Evolutionary conservation across 192 early-diverging fungal genomes (phyloP), one percentile per base, ranked within the genome.

Genomic region (Umbelopsis isabellina): DNA sequence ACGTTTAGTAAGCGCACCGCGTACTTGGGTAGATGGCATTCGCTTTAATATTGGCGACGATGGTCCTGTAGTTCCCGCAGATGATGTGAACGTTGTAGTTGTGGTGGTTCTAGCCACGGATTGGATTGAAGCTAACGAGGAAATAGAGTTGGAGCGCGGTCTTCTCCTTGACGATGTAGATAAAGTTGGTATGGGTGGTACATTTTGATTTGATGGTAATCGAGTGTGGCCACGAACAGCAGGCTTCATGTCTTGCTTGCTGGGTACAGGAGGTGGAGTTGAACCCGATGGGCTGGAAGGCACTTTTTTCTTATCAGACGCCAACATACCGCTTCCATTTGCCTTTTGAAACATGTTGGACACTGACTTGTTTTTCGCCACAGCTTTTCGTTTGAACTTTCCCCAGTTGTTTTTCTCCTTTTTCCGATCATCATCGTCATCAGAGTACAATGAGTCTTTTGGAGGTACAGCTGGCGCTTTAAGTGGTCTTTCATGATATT

Each of bases 81-180:
- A 67, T 1, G 74, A 70, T 21, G 74, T 70, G 20, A 67, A 75
- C 1, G 74, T 75, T 25, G 69, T 71, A 25, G 74, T 75, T 5
- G 68, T 74, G 10, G 51, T 66, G 22, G 68, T 68, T 47, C 55
- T 67, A 44, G 76, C 71, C 12, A 77, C 55, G 15, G 72, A 72
- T 22, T 75, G 75, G 13, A 80, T 53, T 27, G 79, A 80, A 35
- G 72, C 50, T 33, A 80, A 44, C n/a, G 74, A 76, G 23, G 72
- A 70, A 15, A 76, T 53, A 1, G 79, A 80, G 58, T 73, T 72
- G 21, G 74, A 69, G 41, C 66, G 72, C 4, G 65, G 49, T 20
- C 69, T 27, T 21, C 55, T 27, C 37, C 55, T 25, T 13, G 55
- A 61, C 8, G 55, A 61, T 35, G 53, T 27, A 65, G 53, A 41